Conservation (phyloP, 495 filamentous ascomycete genomes). For the Hypoxylon intermedium region DNA sequence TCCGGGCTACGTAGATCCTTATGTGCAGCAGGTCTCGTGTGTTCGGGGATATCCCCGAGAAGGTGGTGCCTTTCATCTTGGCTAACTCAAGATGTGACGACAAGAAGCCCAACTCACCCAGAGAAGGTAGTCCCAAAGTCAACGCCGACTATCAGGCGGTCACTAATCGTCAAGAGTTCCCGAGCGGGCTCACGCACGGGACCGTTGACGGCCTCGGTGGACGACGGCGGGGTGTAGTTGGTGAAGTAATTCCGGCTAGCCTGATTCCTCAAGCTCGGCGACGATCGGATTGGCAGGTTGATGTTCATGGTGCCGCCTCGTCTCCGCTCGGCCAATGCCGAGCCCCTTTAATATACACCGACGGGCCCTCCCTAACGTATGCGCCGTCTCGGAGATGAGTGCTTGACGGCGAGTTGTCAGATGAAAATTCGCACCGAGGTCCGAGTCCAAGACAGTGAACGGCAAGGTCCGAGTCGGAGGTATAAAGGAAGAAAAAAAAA, state of each 20-base stretch:
- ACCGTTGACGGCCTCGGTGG: conserved; percentile 62
- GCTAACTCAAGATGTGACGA: background rate
- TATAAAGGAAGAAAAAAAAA: background rate
- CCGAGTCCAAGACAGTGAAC: conserved; percentile 15
- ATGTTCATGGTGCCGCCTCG: conserved; percentile 50
- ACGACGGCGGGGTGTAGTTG: conserved; percentile 56
- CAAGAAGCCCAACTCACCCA: conserved; percentile 55
- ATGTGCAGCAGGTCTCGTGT: no score
- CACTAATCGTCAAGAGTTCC: conserved; percentile 54
- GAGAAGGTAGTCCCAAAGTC: conserved; percentile 78
- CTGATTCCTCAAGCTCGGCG: conserved; percentile 57
- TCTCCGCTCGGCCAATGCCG: conserved; percentile 10
- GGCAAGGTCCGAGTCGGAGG: background rate
- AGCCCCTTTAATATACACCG: conserved; percentile 3
- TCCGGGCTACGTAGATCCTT: no score
- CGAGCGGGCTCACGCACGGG: conserved; percentile 59
- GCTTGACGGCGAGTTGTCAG: no score
- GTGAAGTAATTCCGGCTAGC: conserved; percentile 63
- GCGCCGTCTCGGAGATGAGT: conserved; percentile 10
- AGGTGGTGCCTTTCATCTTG: no score
- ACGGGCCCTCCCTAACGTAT: conserved; percentile 1
- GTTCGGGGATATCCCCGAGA: background rate
- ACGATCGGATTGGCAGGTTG: conserved; percentile 56
- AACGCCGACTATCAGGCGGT: conserved; percentile 68
- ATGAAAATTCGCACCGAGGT: no score